phyloP scores from a whole-genome alignment of 371 early-diverging fungal species.

The Rhizopus arrhizus region DNA sequence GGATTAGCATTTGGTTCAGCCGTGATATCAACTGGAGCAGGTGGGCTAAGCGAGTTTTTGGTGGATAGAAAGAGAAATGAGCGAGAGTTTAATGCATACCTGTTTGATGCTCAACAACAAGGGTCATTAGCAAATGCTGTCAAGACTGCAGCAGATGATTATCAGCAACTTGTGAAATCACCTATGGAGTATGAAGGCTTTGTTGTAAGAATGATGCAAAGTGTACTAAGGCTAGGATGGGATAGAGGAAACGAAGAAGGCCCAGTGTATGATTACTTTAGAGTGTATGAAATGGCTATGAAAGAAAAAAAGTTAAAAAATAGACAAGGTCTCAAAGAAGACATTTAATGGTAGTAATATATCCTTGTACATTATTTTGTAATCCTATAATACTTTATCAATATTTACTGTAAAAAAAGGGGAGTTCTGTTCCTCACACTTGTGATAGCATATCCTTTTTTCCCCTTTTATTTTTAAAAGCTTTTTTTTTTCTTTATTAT shows the following conservation, averaged over 20 bases:
- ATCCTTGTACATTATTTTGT: background rate
- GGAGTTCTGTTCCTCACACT: no score
- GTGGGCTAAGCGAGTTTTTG: constrained; percentile 61
- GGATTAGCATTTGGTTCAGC: constrained; percentile 65
- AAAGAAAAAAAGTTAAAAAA: constrained; percentile 13
- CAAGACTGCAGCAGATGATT: constrained; percentile 48
- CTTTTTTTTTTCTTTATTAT: no score
- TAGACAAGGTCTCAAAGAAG: constrained; percentile 3
- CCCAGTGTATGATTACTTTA: constrained; percentile 53
- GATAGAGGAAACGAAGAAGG: constrained; percentile 41
- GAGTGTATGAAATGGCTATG: constrained; percentile 38
- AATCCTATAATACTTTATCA: no score
- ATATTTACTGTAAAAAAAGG: background rate
- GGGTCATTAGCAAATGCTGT: constrained; percentile 44
- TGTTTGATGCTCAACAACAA: constrained; percentile 41
- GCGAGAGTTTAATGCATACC: constrained; percentile 51
- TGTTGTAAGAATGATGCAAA: constrained; percentile 45
- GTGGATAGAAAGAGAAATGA: constrained; percentile 43
- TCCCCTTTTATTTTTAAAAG: no score
- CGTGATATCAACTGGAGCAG: constrained; percentile 61
- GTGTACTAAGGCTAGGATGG: constrained; percentile 55
- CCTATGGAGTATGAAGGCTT: constrained; percentile 42
- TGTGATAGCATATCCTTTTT: no score
- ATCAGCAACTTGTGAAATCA: constrained; percentile 27
- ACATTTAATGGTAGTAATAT: background rate